Percentiles rank a stretch among this genome's conserved stretches.
Conservation (phyloP, 2,329 filamentous ascomycete species). For the Alternaria ethzedia region DNA sequence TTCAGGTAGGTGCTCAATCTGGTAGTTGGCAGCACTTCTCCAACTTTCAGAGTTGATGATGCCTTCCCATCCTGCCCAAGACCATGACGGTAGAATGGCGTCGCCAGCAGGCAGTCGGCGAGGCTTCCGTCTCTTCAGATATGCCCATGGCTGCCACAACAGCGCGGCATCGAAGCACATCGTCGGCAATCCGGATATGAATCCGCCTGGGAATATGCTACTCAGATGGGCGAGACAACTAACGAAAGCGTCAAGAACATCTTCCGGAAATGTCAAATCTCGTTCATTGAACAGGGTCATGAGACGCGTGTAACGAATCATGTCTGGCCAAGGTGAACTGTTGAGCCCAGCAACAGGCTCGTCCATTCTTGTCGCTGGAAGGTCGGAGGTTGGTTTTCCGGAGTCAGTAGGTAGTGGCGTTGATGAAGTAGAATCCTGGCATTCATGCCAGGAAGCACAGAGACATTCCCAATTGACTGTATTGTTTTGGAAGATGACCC, state of each 20-base stretch:
- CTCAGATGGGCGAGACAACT: constrained; percentile 17
- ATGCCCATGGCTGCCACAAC: constrained; percentile 22
- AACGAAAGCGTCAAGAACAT: constrained; percentile 25
- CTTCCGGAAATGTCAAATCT: constrained; percentile 25
- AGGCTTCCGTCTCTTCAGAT: constrained; percentile 6
- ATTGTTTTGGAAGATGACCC: constrained; percentile 18
- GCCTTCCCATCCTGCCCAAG: constrained; percentile 19
- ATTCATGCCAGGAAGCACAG: constrained; percentile 13
- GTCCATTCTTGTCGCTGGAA: too few relatives aligned
- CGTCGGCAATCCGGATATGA: constrained; percentile 26
- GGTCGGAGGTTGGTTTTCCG: too few relatives aligned
- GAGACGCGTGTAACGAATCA: not conserved
- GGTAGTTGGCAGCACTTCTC: constrained; percentile 20
- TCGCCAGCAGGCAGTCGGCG: not conserved
- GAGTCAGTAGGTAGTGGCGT: too few relatives aligned
- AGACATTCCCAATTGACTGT: constrained; percentile 23
- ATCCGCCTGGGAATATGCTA: constrained; percentile 14
- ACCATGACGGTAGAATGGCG: constrained; percentile 13
- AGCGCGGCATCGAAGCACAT: constrained; percentile 29
- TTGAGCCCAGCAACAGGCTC: not conserved
- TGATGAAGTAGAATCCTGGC: not conserved
- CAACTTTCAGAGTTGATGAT: constrained; percentile 21
- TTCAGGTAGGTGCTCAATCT: not conserved
- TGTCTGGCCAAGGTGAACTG: not conserved
- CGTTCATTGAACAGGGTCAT: not conserved